Evolutionary conservation across 768 basidiomycete genomes (phyloP).

Genomic region (Pleurotus cornucopiae): DNA sequence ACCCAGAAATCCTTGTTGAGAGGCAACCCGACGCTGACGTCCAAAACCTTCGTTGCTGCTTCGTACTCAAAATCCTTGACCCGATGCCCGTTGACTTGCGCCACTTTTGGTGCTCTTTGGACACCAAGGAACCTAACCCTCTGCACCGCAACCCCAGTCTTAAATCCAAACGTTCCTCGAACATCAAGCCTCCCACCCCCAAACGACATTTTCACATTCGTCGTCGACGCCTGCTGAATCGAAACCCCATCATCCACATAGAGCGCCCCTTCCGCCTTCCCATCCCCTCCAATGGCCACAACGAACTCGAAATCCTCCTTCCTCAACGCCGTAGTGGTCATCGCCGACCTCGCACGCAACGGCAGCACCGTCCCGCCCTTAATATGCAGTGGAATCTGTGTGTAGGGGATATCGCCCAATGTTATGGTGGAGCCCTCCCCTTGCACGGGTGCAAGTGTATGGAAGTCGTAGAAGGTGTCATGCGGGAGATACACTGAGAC

Average conservation of each 20-base stretch:
- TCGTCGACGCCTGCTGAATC: slow-evolving; percentile 26
- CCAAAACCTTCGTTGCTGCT: slow-evolving; percentile 34
- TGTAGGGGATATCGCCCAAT: slow-evolving; percentile 45
- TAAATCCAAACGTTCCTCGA: slow-evolving; percentile 31
- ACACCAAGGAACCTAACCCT: slow-evolving; percentile 37
- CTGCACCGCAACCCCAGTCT: slow-evolving; percentile 30
- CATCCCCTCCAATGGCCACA: slow-evolving; percentile 53
- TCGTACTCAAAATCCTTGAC: slow-evolving; percentile 30
- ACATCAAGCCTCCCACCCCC: slow-evolving; percentile 25
- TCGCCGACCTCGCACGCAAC: slow-evolving; percentile 47
- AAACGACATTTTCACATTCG: slow-evolving; percentile 30
- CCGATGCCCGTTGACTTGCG: slow-evolving; percentile 23
- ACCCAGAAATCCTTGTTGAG: slow-evolving; percentile 33
- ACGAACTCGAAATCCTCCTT: slow-evolving; percentile 56
- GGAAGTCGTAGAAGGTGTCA: slow-evolving; percentile 65
- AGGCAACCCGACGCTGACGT: slow-evolving; percentile 33
- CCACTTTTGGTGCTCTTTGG: slow-evolving; percentile 21
- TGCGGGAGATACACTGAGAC: slow-evolving; percentile 60
- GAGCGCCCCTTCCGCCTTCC: slow-evolving; percentile 46
- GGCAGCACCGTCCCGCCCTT: slow-evolving; percentile 57
- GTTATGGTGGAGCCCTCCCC: slow-evolving; percentile 43
- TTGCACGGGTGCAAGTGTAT: slow-evolving; percentile 40
- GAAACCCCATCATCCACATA: slow-evolving; percentile 69
- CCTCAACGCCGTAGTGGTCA: slow-evolving; percentile 57
- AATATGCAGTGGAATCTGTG: slow-evolving; percentile 61